Evolutionary conservation across 2,329 filamentous ascomycete genomes (phyloP).

Genomic region (Amphichorda felina): DNA sequence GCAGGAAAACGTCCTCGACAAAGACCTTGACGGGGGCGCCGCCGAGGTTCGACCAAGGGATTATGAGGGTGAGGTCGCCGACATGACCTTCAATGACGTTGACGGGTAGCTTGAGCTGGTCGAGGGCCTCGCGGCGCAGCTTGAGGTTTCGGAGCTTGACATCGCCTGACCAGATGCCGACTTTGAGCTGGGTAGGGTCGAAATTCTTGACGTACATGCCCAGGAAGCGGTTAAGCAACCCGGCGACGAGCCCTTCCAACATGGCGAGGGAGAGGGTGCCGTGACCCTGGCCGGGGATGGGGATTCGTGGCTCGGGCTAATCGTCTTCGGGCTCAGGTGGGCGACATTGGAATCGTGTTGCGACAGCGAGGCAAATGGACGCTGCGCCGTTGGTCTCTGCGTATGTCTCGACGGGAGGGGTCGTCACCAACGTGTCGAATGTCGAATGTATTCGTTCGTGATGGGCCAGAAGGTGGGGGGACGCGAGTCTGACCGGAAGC

Average conservation of each 20-base stretch:
- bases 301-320: not conserved
- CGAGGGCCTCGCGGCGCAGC: conserved; percentile 85
- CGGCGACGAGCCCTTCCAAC: conserved; percentile 94
- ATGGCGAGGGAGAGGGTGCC: conserved; percentile 54
- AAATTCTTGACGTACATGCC: conserved; percentile 99
- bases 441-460: too few species aligned
- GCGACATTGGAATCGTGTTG: not conserved
- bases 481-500: too few species aligned
- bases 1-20: conserved; percentile 91
- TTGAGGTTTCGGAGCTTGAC: conserved; percentile 91
- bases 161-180: conserved; percentile 98
- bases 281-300: conserved; percentile 59
- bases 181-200: conserved; percentile 92
- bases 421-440: not conserved
- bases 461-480: too few species aligned
- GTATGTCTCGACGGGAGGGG: not conserved
- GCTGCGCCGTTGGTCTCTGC: not conserved
- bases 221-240: conserved; percentile 96
- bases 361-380: not conserved
- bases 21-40: conserved; percentile 90
- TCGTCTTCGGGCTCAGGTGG: not conserved
- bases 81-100: conserved; percentile 95
- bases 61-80: conserved; percentile 79
- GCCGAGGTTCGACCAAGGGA: conserved; percentile 94
- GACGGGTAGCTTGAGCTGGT: conserved; percentile 90